A percentile compares a stretch with the other conserved stretches of the same genome.
These are phyloP conservation scores for Apiospora arundinis DNA, from an alignment of 2,329 filamentous ascomycete genomes.

Conservation along the genomic window DNA sequence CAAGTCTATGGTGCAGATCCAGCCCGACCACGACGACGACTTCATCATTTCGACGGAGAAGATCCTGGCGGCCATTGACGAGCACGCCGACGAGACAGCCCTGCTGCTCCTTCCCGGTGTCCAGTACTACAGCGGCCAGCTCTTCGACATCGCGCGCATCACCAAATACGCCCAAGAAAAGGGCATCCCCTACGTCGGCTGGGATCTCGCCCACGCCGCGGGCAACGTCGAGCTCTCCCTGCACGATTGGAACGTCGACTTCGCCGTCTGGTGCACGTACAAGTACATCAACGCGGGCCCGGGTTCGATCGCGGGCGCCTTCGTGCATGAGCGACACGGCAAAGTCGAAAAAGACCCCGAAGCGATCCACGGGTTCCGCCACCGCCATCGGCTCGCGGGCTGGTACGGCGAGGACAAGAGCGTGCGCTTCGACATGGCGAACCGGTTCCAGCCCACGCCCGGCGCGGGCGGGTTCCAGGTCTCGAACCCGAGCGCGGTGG, in stretches of 20 bases:
- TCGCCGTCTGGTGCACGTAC: conserved; percentile 92
- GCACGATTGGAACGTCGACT: conserved; percentile 91
- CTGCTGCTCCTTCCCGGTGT: conserved; percentile 84
- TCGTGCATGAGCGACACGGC: conserved; percentile 79
- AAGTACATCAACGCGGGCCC: conserved; percentile 92
- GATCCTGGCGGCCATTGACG: conserved; percentile 75
- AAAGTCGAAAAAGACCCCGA: conserved; percentile 52
- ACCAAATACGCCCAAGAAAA: conserved; percentile 76
- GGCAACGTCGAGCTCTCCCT: conserved; percentile 82
- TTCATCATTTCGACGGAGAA: conserved; percentile 73
- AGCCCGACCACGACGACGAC: conserved; percentile 58
- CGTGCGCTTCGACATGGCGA: conserved; percentile 83
- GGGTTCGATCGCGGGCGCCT: conserved; percentile 79
- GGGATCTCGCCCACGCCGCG: conserved; percentile 87
- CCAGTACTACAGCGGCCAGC: conserved; percentile 91
- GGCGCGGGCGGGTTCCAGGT: conserved; percentile 85
- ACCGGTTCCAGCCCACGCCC: conserved; percentile 75
- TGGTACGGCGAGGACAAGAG: conserved; percentile 88
- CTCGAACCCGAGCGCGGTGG: conserved; percentile 82
- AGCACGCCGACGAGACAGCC: conserved; percentile 74
- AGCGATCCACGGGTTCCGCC: conserved; percentile 52
- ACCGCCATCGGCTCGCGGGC: conserved; percentile 73
- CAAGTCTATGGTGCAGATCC: conserved; percentile 75
- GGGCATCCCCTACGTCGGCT: conserved; percentile 74
- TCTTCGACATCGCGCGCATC: conserved; percentile 82